Evolutionary conservation across 2,329 filamentous ascomycete species (phyloP).

Genomic region (Calonectria pseudoreteaudii): DNA sequence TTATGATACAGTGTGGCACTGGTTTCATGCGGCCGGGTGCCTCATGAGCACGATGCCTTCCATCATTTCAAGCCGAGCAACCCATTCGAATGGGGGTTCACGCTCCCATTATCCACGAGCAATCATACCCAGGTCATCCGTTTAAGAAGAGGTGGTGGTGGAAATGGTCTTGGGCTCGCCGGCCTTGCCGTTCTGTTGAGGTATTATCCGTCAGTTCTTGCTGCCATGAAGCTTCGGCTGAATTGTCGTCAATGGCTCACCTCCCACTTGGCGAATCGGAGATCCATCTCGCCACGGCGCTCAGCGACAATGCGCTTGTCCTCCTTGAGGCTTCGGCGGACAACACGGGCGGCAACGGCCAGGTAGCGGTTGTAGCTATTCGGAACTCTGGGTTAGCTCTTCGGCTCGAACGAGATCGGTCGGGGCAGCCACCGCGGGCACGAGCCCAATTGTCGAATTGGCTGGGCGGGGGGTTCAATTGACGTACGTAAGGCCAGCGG

Average conservation of each 20-base stretch:
- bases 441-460: slow-evolving; percentile 30
- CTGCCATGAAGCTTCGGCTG: slow-evolving; percentile 5
- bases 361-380: slow-evolving; percentile 99
- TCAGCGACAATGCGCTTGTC: slow-evolving; percentile 89
- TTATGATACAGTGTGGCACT: slow-evolving; percentile 50
- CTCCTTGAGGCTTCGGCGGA: slow-evolving; percentile 97
- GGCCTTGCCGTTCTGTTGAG: slow-evolving; percentile 91
- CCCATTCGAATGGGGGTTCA: slow-evolving; percentile 24
- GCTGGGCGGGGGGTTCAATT: slow-evolving; percentile 42
- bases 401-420: slow-evolving; percentile 35
- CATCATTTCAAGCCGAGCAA: slow-evolving; percentile 37
- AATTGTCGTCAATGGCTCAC: slow-evolving; percentile 61
- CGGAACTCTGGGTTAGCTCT: slow-evolving; percentile 49
- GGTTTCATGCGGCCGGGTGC: slow-evolving; percentile 39
- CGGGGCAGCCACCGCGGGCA: slow-evolving; percentile 2
- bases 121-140: slow-evolving; percentile 33
- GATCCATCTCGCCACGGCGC: slow-evolving; percentile 88
- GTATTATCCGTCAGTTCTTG: slow-evolving; percentile 47
- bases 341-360: slow-evolving; percentile 90
- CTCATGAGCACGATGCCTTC: slow-evolving; percentile 37
- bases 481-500: slow-evolving; percentile 93
- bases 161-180: slow-evolving; percentile 82
- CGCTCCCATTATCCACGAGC: slow-evolving; percentile 39
- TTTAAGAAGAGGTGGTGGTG: slow-evolving; percentile 52
- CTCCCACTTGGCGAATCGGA: slow-evolving; percentile 95